A percentile compares a stretch with the other conserved stretches of the same genome.
Conservation (phyloP, 139 green algal species). For the Ostreobium quekettii region DNA sequence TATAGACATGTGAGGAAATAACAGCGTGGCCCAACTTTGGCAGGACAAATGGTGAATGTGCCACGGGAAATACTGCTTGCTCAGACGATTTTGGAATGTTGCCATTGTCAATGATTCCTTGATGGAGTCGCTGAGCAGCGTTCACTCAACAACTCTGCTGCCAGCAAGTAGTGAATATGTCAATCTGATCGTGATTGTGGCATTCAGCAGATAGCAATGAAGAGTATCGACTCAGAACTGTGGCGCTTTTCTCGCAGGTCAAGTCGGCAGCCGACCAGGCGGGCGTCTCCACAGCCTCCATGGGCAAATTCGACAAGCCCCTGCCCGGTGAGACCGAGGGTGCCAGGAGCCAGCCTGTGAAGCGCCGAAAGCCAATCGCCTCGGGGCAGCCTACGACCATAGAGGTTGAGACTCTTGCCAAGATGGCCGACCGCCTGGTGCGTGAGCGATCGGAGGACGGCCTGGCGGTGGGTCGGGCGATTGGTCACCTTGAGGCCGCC, state of each 20-base stretch:
- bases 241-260: constrained; percentile 59
- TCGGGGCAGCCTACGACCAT: constrained; percentile 35
- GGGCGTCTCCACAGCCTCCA: constrained; percentile 79
- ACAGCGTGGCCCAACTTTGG: no score
- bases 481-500: constrained; percentile 14
- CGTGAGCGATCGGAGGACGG: constrained; percentile 61
- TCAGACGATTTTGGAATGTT: no score
- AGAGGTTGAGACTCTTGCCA: constrained; percentile 31
- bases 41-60: no score
- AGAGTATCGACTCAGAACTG: no score
- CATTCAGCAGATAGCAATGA: no score
- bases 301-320: constrained; percentile 88
- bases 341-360: constrained; percentile 37
- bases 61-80: no score
- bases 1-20: no score
- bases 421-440: constrained; percentile 59
- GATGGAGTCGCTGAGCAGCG: no score
- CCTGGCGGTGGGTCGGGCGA: constrained; percentile 50
- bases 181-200: no score
- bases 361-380: constrained; percentile 51
- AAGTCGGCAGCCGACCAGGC: constrained; percentile 51
- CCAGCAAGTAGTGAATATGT: no score
- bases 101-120: no score
- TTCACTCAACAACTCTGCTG: no score
- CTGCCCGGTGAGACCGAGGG: constrained; percentile 51